phyloP scores from a whole-genome alignment of 2,329 filamentous ascomycete species.

The Fusarium lyarnte region DNA sequence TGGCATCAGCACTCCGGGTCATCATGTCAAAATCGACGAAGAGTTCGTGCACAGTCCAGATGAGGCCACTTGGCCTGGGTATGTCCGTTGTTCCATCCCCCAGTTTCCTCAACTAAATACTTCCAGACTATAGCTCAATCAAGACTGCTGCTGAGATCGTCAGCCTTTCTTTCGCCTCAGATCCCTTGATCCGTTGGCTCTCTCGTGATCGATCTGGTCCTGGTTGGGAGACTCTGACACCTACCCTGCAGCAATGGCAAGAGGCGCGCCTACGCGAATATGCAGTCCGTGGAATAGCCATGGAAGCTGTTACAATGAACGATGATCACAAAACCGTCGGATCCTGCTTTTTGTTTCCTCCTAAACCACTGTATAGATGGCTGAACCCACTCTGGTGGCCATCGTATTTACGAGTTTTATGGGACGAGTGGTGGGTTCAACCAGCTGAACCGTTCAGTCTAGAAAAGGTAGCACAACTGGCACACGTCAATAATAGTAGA shows the following conservation, averaged over 20 bases:
- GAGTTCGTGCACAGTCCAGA: not conserved
- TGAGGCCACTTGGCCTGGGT: not conserved
- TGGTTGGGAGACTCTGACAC: not conserved
- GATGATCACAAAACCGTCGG: not conserved
- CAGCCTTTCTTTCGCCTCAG: not conserved
- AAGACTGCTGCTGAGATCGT: not conserved
- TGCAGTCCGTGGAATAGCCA: not conserved
- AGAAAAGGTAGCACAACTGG: not conserved
- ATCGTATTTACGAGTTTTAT: not conserved
- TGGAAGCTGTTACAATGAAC: not conserved
- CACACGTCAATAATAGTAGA: rapidly evolving
- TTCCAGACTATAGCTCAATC: not conserved
- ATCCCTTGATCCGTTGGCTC: not conserved
- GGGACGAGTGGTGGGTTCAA: not conserved
- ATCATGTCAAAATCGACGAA: not conserved
- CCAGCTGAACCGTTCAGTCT: not conserved
- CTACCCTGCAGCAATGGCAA: not conserved
- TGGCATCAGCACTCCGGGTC: rapidly evolving
- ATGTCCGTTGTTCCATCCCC: rapidly evolving
- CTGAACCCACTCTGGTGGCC: not conserved
- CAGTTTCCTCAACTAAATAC: not conserved
- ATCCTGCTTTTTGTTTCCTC: not conserved
- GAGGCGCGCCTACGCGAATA: not conserved
- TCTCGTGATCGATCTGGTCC: not conserved
- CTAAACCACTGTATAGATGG: not conserved